Evolutionary conservation across 164 flowering plant species (phyloP), one percentile per base, ranked within the genome.

Genomic region (Liriodendron chinense): DNA sequence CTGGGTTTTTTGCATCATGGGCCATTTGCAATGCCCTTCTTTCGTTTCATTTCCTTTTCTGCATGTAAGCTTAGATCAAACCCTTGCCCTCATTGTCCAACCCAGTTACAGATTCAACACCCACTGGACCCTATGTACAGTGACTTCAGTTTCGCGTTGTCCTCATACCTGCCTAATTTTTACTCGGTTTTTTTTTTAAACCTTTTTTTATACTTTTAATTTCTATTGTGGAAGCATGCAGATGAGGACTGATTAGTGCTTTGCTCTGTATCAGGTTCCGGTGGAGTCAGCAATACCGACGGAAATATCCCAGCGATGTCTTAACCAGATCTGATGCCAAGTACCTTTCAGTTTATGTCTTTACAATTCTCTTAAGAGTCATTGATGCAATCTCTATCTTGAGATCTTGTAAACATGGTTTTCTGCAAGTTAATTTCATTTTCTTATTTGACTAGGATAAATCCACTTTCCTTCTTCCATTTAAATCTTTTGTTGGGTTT

Each of bases 221-320:
- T 10, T 56, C 28, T 61, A 18, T 71, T 18, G 49, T 26, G 18
- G 48, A 67, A 21, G 48, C 67, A 25, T 67, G 70, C 5, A 34
- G 34, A n/a, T 25, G 14, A 25, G 2, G 12, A 3, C 69, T 56
- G 34, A 74, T 49, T 9, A n/a, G 7, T 56, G 26, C 2, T 66
- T 10, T 65, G 25, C 65, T 9, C 57, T 8, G 3, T 80, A 77
- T 79, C 68, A 96, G 99, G 82, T 91, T 88, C 64, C 88, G 89
- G 7, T 96, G 99, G 99, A 70, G 77, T 21, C 97, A 91, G 75
- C 98, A 96, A 72, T 96, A 85, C 77, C 85, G 93, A 24, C 85
- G 96, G 25, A 82, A 76, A 66, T 91, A 92, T 80, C 99, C 99
- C 0, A 97, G 93, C 75, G 87, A 87, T 24, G 80, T 92, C 49